These are phyloP conservation scores for Cajanus cajan DNA, from an alignment of 306 rosid species.

Conservation along the genomic window DNA sequence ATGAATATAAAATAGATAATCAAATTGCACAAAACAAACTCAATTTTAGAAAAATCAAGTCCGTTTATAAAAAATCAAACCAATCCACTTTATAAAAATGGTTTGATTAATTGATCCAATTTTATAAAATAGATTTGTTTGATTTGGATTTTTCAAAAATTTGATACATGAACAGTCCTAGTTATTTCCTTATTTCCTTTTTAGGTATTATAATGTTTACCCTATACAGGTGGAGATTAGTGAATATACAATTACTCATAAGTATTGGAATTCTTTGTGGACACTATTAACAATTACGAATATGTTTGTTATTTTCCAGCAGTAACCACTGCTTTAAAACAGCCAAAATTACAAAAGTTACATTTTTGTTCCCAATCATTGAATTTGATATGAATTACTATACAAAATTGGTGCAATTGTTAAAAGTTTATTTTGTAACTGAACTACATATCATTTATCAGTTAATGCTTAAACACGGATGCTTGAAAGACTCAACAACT, in stretches of 20 bases:
- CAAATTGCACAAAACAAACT: too few species aligned
- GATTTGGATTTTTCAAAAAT: too few species aligned
- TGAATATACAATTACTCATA: neutral
- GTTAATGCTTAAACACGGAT: neutral
- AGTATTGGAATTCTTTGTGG: neutral
- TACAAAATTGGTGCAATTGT: conserved; percentile 2
- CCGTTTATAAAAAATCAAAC: too few species aligned
- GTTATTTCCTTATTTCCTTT: too few species aligned
- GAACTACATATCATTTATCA: conserved; percentile 11
- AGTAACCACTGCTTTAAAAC: neutral
- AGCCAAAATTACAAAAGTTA: neutral
- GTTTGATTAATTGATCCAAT: too few species aligned
- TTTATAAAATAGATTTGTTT: too few species aligned
- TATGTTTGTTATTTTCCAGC: conserved; percentile 6
- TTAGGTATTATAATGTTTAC: too few species aligned
- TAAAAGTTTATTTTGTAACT: neutral
- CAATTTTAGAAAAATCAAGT: too few species aligned
- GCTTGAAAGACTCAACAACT: conserved; percentile 3
- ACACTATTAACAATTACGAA: neutral
- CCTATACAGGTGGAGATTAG: too few species aligned
- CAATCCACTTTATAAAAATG: too few species aligned
- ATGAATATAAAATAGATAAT: too few species aligned
- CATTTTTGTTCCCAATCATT: neutral
- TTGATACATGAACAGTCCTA: too few species aligned
- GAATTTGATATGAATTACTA: conserved; percentile 12